Percentiles rank a stretch among this genome's conserved stretches.
Evolutionary conservation across 176 grass and related monocot species (phyloP).

Genomic region (Zea mays): Zm-B73-REFERENCE-NAM-5.0 NC_050097.1:17894501-17895000

Average conservation of each 20-base stretch:
- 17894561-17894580: conserved; percentile 68
- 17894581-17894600: conserved; percentile 74
- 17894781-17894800: neutral
- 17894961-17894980: neutral
- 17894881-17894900: neutral
- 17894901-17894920: neutral
- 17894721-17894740: conserved; percentile 1
- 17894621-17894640: neutral
- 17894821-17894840: conserved; percentile 4
- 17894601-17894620: conserved; percentile 54
- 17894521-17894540: conserved; percentile 52
- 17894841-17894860: conserved; percentile 6
- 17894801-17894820: neutral
- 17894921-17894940: neutral
- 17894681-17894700: neutral
- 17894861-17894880: conserved; percentile 17
- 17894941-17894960: neutral
- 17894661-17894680: conserved; percentile 7
- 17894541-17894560: conserved; percentile 67
- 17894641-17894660: neutral
- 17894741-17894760: conserved; percentile 1
- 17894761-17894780: conserved; percentile 1
- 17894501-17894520: conserved; percentile 47
- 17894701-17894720: conserved; percentile 19
- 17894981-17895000: conserved; percentile 12